Evolutionary conservation across 805 yeast species (phyloP).

Genomic region (Schwanniomyces occidentalis): DNA sequence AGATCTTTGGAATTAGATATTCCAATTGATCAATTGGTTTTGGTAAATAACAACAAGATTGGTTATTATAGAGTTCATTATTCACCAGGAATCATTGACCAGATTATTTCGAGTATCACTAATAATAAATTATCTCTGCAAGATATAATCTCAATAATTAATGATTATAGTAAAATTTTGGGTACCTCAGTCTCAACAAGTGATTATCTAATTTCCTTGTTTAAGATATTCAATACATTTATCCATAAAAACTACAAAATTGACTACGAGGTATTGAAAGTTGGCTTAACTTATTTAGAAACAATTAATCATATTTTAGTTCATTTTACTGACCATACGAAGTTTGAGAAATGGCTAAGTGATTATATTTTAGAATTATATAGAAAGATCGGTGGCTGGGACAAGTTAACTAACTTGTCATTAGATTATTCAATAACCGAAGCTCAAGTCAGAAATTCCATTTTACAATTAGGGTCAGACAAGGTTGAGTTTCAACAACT

Average conservation of each 20-base stretch:
- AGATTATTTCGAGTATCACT: slow-evolving; percentile 20
- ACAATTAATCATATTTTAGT: slow-evolving; percentile 30
- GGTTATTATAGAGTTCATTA: slow-evolving; percentile 55
- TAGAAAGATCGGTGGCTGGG: slow-evolving; percentile 29
- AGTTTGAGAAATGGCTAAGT: slow-evolving; percentile 24
- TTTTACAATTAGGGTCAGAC: slow-evolving; percentile 41
- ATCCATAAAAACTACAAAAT: slow-evolving; percentile 20
- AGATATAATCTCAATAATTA: slow-evolving; percentile 38
- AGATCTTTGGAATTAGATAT: slow-evolving; percentile 33
- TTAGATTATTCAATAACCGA: slow-evolving; percentile 30
- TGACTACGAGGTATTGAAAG: slow-evolving; percentile 34
- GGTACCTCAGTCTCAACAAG: slow-evolving; percentile 18
- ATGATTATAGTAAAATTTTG: slow-evolving; percentile 41
- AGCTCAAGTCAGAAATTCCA: slow-evolving; percentile 41
- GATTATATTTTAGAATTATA: slow-evolving; percentile 17
- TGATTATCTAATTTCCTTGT: slow-evolving; percentile 30
- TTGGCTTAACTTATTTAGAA: slow-evolving; percentile 35
- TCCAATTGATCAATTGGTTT: slow-evolving; percentile 31
- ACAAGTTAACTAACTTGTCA: slow-evolving; percentile 11
- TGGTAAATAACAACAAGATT: slow-evolving; percentile 44
- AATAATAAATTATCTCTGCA: slow-evolving; percentile 19
- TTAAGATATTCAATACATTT: slow-evolving; percentile 28
- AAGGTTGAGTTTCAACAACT: slow-evolving; percentile 28
- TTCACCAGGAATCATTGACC: slow-evolving; percentile 20
- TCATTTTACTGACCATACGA: slow-evolving; percentile 26